Evolutionary conservation across 2,329 filamentous ascomycete species (phyloP).

Genomic region (Paecilomyces fulvus): DNA sequence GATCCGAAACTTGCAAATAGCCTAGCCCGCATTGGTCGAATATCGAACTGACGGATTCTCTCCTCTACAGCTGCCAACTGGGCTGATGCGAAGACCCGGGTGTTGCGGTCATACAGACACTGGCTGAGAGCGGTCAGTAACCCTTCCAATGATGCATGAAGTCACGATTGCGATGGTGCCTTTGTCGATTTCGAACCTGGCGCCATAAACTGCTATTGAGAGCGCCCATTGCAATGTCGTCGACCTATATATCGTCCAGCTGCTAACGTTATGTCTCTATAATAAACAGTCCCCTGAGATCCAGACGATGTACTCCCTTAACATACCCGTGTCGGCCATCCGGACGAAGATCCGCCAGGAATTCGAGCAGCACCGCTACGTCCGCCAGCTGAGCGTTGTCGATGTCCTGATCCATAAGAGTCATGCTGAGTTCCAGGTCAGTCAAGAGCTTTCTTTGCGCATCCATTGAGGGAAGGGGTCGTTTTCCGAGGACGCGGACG

Average conservation of each 20-base stretch:
- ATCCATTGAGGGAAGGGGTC: neutral
- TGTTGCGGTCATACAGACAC: constrained; percentile 81
- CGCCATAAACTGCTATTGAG: neutral
- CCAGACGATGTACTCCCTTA: constrained; percentile 92
- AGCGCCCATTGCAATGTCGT: neutral
- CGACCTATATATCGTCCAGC: constrained; percentile 1
- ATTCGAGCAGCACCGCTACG: constrained; percentile 91
- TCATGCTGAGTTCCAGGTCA: constrained; percentile 87
- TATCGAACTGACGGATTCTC: constrained; percentile 16
- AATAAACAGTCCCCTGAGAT: constrained; percentile 76
- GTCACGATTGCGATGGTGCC: neutral
- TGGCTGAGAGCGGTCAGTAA: constrained; percentile 89
- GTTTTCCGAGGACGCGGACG: neutral
- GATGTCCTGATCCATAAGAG: constrained; percentile 88
- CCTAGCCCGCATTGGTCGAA: constrained; percentile 10
- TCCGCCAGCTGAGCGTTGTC: constrained; percentile 77
- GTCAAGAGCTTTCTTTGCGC: constrained; percentile 7
- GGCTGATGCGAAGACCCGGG: constrained; percentile 78
- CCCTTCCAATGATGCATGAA: constrained; percentile 5
- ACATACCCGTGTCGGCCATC: constrained; percentile 76
- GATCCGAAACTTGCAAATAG: constrained; percentile 17
- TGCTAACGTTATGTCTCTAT: constrained; percentile 4
- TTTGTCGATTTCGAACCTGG: neutral
- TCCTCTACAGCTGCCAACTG: constrained; percentile 66
- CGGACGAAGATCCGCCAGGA: constrained; percentile 93